Conservation (phyloP, 129 eudicot genomes). For the Helichrysum umbraculigerum region DNA sequence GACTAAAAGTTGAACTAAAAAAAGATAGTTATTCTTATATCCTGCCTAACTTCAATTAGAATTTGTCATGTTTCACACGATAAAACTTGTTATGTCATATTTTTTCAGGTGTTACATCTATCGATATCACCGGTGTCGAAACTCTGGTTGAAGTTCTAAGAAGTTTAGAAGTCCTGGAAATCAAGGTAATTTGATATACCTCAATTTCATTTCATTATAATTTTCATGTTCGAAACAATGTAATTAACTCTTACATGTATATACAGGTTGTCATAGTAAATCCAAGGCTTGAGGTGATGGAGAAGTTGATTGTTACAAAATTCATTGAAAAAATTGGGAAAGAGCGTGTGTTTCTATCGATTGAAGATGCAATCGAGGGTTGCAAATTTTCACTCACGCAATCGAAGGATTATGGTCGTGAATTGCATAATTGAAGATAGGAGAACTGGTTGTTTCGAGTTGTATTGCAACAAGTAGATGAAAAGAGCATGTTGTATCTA, state of each 20-base stretch:
- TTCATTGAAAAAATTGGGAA: conserved; percentile 72
- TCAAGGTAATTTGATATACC: conserved; percentile 46
- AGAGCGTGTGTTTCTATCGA: conserved; percentile 61
- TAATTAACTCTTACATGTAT: not conserved
- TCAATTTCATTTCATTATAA: not conserved
- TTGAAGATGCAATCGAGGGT: conserved; percentile 70
- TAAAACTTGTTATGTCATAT: not conserved
- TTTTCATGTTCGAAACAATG: not conserved
- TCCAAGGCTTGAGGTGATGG: conserved; percentile 84
- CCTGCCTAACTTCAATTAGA: too few relatives aligned
- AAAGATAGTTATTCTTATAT: too few relatives aligned
- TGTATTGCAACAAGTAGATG: not conserved
- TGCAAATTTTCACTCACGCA: conserved; percentile 49
- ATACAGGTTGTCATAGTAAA: conserved; percentile 64
- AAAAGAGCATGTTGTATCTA: conserved; percentile 24
- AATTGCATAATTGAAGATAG: conserved; percentile 7
- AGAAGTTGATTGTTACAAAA: conserved; percentile 57
- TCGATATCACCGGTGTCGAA: conserved; percentile 87
- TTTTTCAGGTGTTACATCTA: conserved; percentile 68
- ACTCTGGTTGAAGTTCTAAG: conserved; percentile 56
- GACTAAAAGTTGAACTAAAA: too few relatives aligned
- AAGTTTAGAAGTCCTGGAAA: conserved; percentile 50
- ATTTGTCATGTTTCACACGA: not conserved
- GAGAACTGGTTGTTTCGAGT: not conserved
- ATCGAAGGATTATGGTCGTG: conserved; percentile 20